phyloP scores from a whole-genome alignment of 805 yeast species.

The Kazachstania bromeliacearum region DNA sequence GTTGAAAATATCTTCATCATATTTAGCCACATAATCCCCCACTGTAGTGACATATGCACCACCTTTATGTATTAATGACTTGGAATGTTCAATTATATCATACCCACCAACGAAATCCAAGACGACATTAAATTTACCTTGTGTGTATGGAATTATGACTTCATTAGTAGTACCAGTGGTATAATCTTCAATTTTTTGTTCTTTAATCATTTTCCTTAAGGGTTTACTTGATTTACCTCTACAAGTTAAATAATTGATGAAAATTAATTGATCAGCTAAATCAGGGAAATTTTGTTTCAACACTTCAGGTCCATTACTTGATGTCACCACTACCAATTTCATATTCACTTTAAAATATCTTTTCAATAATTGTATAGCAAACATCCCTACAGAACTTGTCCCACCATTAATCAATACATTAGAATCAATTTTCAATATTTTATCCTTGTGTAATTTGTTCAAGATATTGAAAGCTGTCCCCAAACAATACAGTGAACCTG shows the following conservation, averaged over 20 bases:
- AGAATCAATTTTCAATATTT: slow-evolving; percentile 31
- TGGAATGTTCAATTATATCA: slow-evolving; percentile 38
- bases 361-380: slow-evolving; percentile 51
- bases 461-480: slow-evolving; percentile 52
- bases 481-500: slow-evolving; percentile 53
- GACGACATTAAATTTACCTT: slow-evolving; percentile 52
- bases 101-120: slow-evolving; percentile 65
- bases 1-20: slow-evolving; percentile 30
- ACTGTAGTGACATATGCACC: slow-evolving; percentile 49
- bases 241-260: slow-evolving; percentile 25
- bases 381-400: slow-evolving; percentile 65
- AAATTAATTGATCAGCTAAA: slow-evolving; percentile 33
- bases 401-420: slow-evolving; percentile 67
- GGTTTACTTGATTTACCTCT: slow-evolving; percentile 29
- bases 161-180: slow-evolving; percentile 19
- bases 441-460: slow-evolving; percentile 19
- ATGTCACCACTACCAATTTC: slow-evolving; percentile 47
- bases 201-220: slow-evolving; percentile 23
- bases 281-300: slow-evolving; percentile 32
- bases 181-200: slow-evolving; percentile 22
- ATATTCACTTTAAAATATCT: slow-evolving; percentile 36
- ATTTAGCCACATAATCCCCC: slow-evolving; percentile 48
- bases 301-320: slow-evolving; percentile 42
- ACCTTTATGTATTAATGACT: slow-evolving; percentile 37
- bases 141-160: slow-evolving; percentile 20